Evolutionary conservation across 257 asterid species (phyloP).

Genomic region (Forsythia viridissima): DNA sequence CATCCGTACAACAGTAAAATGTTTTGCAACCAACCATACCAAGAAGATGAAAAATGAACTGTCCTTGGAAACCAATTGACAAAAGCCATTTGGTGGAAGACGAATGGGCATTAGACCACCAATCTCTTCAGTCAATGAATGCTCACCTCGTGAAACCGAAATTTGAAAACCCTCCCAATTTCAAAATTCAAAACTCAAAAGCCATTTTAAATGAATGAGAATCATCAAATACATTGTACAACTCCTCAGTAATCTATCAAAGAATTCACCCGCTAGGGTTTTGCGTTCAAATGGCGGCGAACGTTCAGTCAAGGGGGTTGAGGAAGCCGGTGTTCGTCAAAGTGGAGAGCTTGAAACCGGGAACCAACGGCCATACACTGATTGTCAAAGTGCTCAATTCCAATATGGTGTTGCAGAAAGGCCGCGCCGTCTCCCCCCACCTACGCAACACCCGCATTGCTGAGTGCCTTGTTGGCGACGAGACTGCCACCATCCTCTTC

Average conservation of each 20-base stretch:
- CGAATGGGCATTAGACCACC: constrained; percentile 15
- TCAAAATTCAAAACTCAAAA: neutral
- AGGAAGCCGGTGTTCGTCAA: constrained; percentile 71
- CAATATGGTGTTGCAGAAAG: constrained; percentile 45
- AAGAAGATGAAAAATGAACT: no score
- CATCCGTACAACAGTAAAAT: no score
- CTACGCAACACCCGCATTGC: constrained; percentile 61
- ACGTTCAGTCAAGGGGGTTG: constrained; percentile 26
- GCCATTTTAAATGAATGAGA: neutral
- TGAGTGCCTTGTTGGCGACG: constrained; percentile 81
- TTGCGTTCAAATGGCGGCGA: constrained; percentile 41
- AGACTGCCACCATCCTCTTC: constrained; percentile 67
- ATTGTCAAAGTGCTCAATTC: constrained; percentile 55
- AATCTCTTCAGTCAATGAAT: no score
- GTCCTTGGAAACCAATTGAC: no score
- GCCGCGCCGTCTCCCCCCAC: constrained; percentile 47
- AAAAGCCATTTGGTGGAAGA: constrained; percentile 16
- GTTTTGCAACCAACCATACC: no score
- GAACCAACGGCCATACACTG: constrained; percentile 63
- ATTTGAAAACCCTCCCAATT: neutral
- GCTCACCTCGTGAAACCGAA: constrained; percentile 15
- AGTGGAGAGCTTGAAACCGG: constrained; percentile 62
- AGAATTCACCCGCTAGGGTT: constrained; percentile 31
- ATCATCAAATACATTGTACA: neutral
- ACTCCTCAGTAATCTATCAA: no score